Base-by-base conservation (phyloP, 2,329 filamentous ascomycete species). In the Hymenoscyphus infarciens region DNA sequence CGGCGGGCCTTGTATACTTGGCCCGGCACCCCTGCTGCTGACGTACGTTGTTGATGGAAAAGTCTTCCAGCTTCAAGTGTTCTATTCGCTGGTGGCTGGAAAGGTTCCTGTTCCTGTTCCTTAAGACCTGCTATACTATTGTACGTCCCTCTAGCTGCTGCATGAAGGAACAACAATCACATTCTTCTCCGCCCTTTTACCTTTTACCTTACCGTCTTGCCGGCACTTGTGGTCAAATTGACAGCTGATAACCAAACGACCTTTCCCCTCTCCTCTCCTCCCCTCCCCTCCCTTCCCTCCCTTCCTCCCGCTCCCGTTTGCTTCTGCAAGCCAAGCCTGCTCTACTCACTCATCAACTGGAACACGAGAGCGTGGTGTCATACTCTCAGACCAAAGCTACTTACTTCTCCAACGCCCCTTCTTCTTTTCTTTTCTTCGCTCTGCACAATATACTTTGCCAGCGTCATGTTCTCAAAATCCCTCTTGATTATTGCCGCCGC, bases 391-490 rank as follows among this genome's bases (percentile, higher is more conserved):
- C 8, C 35, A 27, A 42, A 58, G 19, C 33, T 16, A 25, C 27
- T 13, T 16, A 25, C 27, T 13, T 49, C 11, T 13, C 15, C 56
- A 27, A 27, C 45, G n/a, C 10, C 45, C 22, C 2, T 38, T 52
- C 15, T 42, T 59, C 52, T 56, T 16, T 33, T 56, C 63, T 62
- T 55, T 52, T 64, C 59, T 52, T 62, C 64, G 61, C 57, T 65
- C 49, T 68, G 61, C 66, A 66, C 57, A 65, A 38, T 65, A 38
- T 65, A 55, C 49, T 63, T 52, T 42, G 53, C 49, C 53, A 45
- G 58, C 65, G 15, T 62, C 62, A 73, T 73, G 71, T 67, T 71
- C 61, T 66, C 66, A n/a, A 67, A 62, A 65, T 61, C 64, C 16
- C 57, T 72, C 27, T 42, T 69, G 60, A 63, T 57, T 7, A 29